These are phyloP conservation scores for Primulina tabacum DNA, from an alignment of 257 asterid genomes.

Conservation along the genomic window DNA sequence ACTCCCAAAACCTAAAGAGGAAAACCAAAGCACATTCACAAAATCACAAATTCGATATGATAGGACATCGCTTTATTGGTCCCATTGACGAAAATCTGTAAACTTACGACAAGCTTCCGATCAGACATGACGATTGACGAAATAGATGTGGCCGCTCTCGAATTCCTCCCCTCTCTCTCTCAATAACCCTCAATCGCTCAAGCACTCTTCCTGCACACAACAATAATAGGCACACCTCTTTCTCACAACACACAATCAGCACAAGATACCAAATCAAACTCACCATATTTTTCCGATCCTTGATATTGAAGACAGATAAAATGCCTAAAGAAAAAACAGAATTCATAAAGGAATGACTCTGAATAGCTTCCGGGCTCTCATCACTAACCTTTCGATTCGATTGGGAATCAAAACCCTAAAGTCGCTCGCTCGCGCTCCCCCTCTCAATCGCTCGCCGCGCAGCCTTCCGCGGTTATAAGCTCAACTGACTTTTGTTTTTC, in stretches of 20 bases:
- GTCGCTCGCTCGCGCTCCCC: slow-evolving; percentile 35
- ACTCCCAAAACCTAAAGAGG: slow-evolving; percentile 81
- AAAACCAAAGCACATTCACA: slow-evolving; percentile 8
- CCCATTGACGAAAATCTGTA: slow-evolving; percentile 2
- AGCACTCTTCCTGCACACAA: slow-evolving; percentile 94
- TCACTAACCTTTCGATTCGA: slow-evolving; percentile 65
- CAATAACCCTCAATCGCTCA: slow-evolving; percentile 75
- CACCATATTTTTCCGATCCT: slow-evolving; percentile 38
- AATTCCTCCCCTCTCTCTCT: slow-evolving; percentile 44
- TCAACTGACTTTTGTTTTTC: neutral
- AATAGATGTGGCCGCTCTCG: slow-evolving; percentile 27
- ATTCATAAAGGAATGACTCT: slow-evolving; percentile 30
- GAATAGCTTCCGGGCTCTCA: slow-evolving; percentile 28
- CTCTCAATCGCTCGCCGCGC: slow-evolving; percentile 45
- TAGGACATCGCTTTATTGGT: neutral
- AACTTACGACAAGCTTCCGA: slow-evolving; percentile 89
- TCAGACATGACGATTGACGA: slow-evolving; percentile 57
- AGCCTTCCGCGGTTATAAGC: slow-evolving; percentile 27
- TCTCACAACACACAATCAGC: slow-evolving; percentile 84
- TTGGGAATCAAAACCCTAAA: slow-evolving; percentile 58
- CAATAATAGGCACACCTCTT: slow-evolving; percentile 75
- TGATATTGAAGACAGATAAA: neutral
- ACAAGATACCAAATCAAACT: slow-evolving; percentile 57
- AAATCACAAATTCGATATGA: neutral
- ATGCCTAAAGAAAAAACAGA: slow-evolving; percentile 27